Evolutionary conservation across 2,329 filamentous ascomycete species (phyloP).

Genomic region (Massarina eburnea): DNA sequence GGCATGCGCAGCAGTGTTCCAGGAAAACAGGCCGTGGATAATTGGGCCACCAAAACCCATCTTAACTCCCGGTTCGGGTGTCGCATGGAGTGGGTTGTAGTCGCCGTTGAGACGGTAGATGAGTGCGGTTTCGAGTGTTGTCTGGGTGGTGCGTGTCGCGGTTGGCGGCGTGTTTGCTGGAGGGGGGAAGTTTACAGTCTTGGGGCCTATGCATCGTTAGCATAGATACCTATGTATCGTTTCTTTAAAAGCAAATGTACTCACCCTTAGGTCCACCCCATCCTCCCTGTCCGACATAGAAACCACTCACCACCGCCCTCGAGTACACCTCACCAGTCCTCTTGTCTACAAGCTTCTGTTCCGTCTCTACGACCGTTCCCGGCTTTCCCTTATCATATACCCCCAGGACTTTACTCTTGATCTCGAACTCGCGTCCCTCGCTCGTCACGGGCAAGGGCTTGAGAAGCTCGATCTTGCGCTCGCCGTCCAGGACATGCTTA

Average conservation of each 20-base stretch:
- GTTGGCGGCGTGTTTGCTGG: constrained; percentile 73
- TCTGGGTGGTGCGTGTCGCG: constrained; percentile 69
- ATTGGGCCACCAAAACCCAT: constrained; percentile 92
- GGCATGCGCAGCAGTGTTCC: constrained; percentile 76
- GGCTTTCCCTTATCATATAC: constrained; percentile 90
- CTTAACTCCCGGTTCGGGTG: constrained; percentile 78
- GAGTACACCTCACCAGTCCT: constrained; percentile 70
- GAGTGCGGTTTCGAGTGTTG: constrained; percentile 67
- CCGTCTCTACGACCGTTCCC: constrained; percentile 77
- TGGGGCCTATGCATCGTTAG: constrained; percentile 53
- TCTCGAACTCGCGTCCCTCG: constrained; percentile 72
- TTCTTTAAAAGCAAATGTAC: constrained; percentile 10
- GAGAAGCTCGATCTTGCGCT: constrained; percentile 76
- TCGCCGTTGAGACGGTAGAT: constrained; percentile 75
- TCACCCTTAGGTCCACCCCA: constrained; percentile 89
- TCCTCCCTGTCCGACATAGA: constrained; percentile 77
- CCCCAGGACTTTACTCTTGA: constrained; percentile 75
- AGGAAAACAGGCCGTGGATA: constrained; percentile 86
- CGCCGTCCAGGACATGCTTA: constrained; percentile 76
- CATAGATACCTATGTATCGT: background rate
- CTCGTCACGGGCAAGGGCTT: constrained; percentile 74
- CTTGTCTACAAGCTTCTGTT: constrained; percentile 74
- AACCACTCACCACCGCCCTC: constrained; percentile 68
- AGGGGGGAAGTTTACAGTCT: constrained; percentile 75
- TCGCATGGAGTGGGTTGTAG: constrained; percentile 91